Evolutionary conservation across 306 rosid genomes (phyloP).

Genomic region (Lathyrus oleraceus): DNA sequence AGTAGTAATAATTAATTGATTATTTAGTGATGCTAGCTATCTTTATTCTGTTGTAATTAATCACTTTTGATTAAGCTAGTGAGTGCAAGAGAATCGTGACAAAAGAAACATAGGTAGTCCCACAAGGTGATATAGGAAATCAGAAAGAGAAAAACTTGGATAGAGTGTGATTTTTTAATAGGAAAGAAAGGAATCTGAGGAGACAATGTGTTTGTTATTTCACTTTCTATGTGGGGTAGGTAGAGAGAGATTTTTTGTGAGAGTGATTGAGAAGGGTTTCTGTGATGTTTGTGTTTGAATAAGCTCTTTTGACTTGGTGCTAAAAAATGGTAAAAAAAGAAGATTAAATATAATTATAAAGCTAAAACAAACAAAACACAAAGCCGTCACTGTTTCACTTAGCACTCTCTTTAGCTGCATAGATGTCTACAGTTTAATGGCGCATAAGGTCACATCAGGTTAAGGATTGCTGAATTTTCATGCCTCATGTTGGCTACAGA

Average conservation of each 20-base stretch:
- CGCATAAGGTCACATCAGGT: slow-evolving; percentile 37
- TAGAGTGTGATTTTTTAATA: slow-evolving; percentile 44
- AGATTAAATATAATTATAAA: not conserved
- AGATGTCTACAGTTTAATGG: slow-evolving; percentile 41
- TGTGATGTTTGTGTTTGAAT: slow-evolving; percentile 61
- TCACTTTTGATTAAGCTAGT: slow-evolving; percentile 39
- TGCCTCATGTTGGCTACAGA: slow-evolving; percentile 67
- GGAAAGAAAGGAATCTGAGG: slow-evolving; percentile 84
- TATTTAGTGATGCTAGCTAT: slow-evolving; percentile 28
- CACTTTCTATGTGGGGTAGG: slow-evolving; percentile 77
- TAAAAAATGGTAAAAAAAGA: slow-evolving; percentile 40
- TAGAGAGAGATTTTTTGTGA: slow-evolving; percentile 39
- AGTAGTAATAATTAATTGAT: slow-evolving; percentile 6
- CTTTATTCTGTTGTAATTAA: slow-evolving; percentile 30
- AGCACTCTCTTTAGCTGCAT: slow-evolving; percentile 33
- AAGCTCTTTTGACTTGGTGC: slow-evolving; percentile 67
- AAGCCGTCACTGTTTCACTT: slow-evolving; percentile 45
- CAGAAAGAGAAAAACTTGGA: slow-evolving; percentile 48
- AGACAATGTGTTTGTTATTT: slow-evolving; percentile 72
- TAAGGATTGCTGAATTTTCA: slow-evolving; percentile 46
- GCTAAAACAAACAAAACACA: slow-evolving; percentile 37
- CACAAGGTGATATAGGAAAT: slow-evolving; percentile 75
- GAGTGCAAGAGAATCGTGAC: slow-evolving; percentile 84
- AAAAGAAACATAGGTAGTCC: slow-evolving; percentile 89
- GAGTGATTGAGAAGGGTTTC: slow-evolving; percentile 18